Evolutionary conservation across 1,284 basidiomycete species (phyloP).

Genomic region (Heterobasidion occidentale): DNA sequence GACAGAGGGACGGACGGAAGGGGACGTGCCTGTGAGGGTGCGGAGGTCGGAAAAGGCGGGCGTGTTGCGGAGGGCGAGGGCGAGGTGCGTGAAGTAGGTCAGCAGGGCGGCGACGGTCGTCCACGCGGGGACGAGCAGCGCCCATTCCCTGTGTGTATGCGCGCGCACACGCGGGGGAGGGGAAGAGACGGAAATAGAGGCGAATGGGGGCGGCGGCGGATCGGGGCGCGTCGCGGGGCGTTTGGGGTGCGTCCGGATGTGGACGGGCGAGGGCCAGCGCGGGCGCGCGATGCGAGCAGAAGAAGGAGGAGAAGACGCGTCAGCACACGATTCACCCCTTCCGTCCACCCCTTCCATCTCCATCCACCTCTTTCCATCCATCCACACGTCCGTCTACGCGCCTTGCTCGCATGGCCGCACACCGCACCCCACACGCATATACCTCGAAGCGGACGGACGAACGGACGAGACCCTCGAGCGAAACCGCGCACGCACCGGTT

Average conservation of each 20-base stretch:
- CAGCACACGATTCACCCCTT: no score
- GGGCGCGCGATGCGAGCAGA: background rate
- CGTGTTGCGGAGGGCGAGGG: slow-evolving; percentile 64
- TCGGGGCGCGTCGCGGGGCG: background rate
- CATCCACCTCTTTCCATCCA: no score
- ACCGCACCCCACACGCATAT: no score
- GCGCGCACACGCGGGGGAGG: no score
- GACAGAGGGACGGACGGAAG: slow-evolving; percentile 38
- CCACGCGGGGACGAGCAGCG: slow-evolving; percentile 77
- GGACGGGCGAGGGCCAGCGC: background rate
- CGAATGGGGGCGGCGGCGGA: background rate
- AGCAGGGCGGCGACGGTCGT: slow-evolving; percentile 65
- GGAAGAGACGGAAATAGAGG: slow-evolving; percentile 16
- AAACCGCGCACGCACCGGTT: slow-evolving; percentile 43
- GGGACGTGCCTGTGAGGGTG: slow-evolving; percentile 42
- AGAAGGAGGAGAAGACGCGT: background rate
- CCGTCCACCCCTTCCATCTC: no score
- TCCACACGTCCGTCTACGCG: no score
- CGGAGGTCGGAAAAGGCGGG: slow-evolving; percentile 61
- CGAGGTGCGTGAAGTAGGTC: slow-evolving; percentile 74
- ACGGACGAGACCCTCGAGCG: background rate
- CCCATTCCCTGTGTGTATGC: slow-evolving; percentile 62
- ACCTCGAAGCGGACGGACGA: background rate
- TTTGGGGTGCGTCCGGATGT: background rate
- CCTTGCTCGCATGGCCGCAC: no score